Evolutionary conservation across 1,284 basidiomycete genomes (phyloP).

Genomic region (Boletus sp.): DNA sequence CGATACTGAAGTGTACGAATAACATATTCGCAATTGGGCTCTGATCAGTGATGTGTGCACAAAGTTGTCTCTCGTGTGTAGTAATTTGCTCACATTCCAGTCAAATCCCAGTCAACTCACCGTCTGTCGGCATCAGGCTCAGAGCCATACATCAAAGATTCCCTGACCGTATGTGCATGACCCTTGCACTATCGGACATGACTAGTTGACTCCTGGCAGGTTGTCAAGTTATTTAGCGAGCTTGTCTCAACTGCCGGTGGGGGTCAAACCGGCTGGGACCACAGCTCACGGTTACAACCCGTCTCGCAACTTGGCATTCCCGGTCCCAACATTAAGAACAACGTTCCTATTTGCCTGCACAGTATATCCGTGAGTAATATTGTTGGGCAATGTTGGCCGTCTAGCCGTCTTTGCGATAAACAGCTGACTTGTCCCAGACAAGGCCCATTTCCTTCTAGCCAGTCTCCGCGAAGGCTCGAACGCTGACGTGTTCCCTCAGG

Average conservation of each 20-base stretch:
- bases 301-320: conserved; percentile 49
- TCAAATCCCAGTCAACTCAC: too few species aligned
- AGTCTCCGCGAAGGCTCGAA: conserved; percentile 58
- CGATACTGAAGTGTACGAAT: too few species aligned
- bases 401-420: not conserved
- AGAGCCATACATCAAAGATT: too few species aligned
- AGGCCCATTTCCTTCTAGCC: conserved; percentile 61
- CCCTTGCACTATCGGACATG: too few species aligned
- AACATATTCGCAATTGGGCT: too few species aligned
- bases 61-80: too few species aligned
- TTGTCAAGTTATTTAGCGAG: conserved; percentile 76
- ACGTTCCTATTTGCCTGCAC: conserved; percentile 79
- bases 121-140: too few species aligned
- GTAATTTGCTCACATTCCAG: too few species aligned
- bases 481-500: conserved; percentile 32
- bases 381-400: not conserved
- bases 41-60: too few species aligned
- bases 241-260: conserved; percentile 62
- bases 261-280: conserved; percentile 77
- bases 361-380: conserved; percentile 70
- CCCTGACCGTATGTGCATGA: too few species aligned
- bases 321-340: conserved; percentile 51
- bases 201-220: conserved; percentile 42
- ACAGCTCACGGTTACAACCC: conserved; percentile 42
- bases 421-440: conserved; percentile 44